Evolutionary conservation across 2,329 filamentous ascomycete species (phyloP), one percentile per base, ranked within the genome.

Genomic region (Monosporascus sp.): DNA sequence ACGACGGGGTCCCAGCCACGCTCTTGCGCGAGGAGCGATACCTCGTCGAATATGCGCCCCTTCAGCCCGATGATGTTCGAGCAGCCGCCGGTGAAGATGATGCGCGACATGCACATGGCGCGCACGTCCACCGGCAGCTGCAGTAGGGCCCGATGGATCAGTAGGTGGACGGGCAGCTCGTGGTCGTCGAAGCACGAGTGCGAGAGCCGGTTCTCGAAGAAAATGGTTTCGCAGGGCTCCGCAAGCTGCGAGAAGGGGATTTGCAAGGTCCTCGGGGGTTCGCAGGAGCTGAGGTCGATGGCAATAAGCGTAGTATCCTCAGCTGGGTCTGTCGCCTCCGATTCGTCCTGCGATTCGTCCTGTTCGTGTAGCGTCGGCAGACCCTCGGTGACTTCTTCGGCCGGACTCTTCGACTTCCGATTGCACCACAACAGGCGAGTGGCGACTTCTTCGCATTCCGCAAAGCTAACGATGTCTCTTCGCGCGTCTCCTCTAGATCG

Each of bases 71-170:
- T 80, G 8, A 97, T 84, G 25, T 81, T 81, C 6, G 90, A 84
- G 47, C 88, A 88, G 2, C 90, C 90, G 35, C 94, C 94, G 0
- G 87, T 87, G 64, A 99, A 88, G 17, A 96, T 76, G 46, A 97
- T 88, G 39, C 93, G 88, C 1, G 91, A 85, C 84, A 97, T 94
- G 69, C 93, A 97, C 5, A 87, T 72, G 1, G 88, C 86, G 24
- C 94, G 84, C 4, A 92, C 84, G 68, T 99, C 94, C 4, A 93
- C 73, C 0, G 91, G 89, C 1, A 97, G 76, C 7, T 83, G 78
- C 1, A 95, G 76, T 1, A 99, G 79, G 38, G 85, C 81, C 50
- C 82, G 81, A 70, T 96, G 95, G 3, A 95, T 76, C 8, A 97
- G 78, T 14, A 85, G 67, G 49, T 89, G 89, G 1, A 97, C 64